These are phyloP conservation scores for Monilinia polystroma DNA, from an alignment of 2,329 filamentous ascomycete genomes.

Conservation along the genomic window DNA sequence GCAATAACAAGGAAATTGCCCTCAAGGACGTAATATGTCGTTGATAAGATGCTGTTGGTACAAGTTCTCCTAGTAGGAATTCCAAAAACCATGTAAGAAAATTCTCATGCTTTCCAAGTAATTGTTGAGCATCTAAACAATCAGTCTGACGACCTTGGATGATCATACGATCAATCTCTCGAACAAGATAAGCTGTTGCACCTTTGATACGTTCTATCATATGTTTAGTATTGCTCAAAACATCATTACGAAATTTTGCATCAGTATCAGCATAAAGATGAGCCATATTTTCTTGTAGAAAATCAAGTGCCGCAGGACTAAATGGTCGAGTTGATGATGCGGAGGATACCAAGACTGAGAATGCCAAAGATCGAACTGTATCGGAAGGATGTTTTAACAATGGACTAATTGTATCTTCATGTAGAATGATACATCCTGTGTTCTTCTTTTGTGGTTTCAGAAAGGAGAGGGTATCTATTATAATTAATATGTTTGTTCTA, in stretches of 20 bases:
- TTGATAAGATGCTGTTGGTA: constrained; percentile 83
- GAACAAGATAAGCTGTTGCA: constrained; percentile 57
- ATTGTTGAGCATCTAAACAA: constrained; percentile 19
- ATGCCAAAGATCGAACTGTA: constrained; percentile 72
- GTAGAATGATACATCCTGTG: constrained; percentile 41
- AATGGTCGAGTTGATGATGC: constrained; percentile 73
- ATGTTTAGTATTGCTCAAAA: constrained; percentile 70
- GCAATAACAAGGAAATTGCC: constrained; percentile 63
- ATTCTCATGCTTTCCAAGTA: constrained; percentile 49
- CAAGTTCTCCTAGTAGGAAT: constrained; percentile 72
- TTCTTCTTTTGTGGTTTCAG: constrained; percentile 42
- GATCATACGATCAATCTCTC: constrained; percentile 36
- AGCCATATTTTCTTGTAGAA: constrained; percentile 64
- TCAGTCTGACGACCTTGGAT: constrained; percentile 16
- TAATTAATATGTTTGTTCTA: constrained; percentile 24
- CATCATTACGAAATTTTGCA: constrained; percentile 79
- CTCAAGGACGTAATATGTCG: constrained; percentile 80
- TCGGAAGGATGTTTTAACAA: constrained; percentile 58
- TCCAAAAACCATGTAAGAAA: constrained; percentile 75
- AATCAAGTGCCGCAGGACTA: constrained; percentile 57
- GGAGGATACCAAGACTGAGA: constrained; percentile 77
- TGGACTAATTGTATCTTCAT: constrained; percentile 49
- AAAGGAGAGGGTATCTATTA: constrained; percentile 37
- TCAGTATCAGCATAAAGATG: constrained; percentile 81
- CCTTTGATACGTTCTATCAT: constrained; percentile 75